These are phyloP conservation scores for Eucalyptus paniculata DNA, from an alignment of 345 rosid species.

Conservation along the genomic window DNA sequence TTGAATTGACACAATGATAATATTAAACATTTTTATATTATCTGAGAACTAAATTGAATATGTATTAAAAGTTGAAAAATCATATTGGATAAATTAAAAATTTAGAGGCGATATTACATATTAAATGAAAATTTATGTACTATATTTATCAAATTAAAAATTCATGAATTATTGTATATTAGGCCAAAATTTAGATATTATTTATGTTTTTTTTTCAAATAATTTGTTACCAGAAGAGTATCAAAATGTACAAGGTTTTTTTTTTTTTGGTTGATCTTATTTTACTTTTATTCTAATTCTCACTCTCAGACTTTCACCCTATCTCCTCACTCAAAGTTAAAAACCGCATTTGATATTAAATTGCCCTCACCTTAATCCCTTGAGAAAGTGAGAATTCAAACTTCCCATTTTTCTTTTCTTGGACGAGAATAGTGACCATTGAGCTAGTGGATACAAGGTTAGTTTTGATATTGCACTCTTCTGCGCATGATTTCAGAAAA, in stretches of 20 bases:
- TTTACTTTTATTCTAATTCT: too few relatives aligned
- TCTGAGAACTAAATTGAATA: neutral
- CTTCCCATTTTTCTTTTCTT: accelerated
- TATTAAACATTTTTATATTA: too few relatives aligned
- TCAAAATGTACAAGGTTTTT: too few relatives aligned
- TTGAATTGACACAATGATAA: too few relatives aligned
- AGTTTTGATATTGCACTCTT: neutral
- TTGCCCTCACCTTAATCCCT: accelerated
- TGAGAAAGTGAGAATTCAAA: too few relatives aligned
- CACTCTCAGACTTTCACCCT: accelerated
- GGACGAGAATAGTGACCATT: accelerated
- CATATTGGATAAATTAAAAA: too few relatives aligned
- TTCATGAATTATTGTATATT: too few relatives aligned
- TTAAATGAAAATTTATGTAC: too few relatives aligned
- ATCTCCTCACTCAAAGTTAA: accelerated
- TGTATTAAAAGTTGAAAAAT: accelerated
- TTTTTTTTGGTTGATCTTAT: accelerated
- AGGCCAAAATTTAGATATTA: too few relatives aligned
- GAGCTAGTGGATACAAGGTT: neutral
- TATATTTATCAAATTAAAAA: neutral
- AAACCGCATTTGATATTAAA: too few relatives aligned
- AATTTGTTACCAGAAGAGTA: neutral
- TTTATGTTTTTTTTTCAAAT: too few relatives aligned
- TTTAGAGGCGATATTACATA: too few relatives aligned
- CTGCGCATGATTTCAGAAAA: neutral